phyloP scores from a whole-genome alignment of 768 basidiomycete genomes.

The Phanerodontia chrysosporium region DNA sequence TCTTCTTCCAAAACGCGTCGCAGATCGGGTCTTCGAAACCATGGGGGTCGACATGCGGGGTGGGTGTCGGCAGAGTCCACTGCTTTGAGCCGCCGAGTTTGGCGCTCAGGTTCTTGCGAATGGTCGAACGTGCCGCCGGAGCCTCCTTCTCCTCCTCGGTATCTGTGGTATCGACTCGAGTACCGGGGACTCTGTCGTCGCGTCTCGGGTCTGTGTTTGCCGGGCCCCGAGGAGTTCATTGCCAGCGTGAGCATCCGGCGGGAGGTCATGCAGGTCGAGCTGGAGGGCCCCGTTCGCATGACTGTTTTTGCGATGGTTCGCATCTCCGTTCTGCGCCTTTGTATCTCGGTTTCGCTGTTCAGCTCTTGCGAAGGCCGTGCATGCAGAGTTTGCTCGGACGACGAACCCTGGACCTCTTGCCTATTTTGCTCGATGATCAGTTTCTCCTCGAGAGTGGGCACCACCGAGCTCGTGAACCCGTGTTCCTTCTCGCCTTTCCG shows the following conservation, averaged over 20 bases:
- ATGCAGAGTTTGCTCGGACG: neutral
- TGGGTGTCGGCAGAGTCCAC: constrained; percentile 61
- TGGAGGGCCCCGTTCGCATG: neutral
- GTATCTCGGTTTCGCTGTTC: neutral
- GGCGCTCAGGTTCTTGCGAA: constrained; percentile 50
- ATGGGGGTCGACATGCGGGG: constrained; percentile 70
- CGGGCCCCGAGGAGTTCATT: constrained; percentile 51
- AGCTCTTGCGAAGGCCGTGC: neutral
- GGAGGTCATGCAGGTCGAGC: neutral
- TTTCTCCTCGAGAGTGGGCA: constrained; percentile 72
- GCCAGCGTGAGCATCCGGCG: constrained; percentile 33
- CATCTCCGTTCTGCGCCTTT: neutral
- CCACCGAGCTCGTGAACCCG: constrained; percentile 58
- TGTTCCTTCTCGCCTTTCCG: constrained; percentile 45
- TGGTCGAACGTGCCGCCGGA: constrained; percentile 42
- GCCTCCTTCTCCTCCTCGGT: constrained; percentile 50
- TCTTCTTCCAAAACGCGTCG: constrained; percentile 84
- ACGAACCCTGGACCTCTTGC: neutral
- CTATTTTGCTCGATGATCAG: constrained; percentile 41
- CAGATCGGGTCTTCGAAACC: constrained; percentile 87
- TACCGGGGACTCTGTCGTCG: constrained; percentile 46
- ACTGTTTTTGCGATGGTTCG: constrained; percentile 2
- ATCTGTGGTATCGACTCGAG: constrained; percentile 40
- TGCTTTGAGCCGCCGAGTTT: constrained; percentile 45
- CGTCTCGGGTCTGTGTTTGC: constrained; percentile 43